phyloP scores from a whole-genome alignment of 2,329 filamentous ascomycete species.

The Microdochium trichocladiopsis region DNA sequence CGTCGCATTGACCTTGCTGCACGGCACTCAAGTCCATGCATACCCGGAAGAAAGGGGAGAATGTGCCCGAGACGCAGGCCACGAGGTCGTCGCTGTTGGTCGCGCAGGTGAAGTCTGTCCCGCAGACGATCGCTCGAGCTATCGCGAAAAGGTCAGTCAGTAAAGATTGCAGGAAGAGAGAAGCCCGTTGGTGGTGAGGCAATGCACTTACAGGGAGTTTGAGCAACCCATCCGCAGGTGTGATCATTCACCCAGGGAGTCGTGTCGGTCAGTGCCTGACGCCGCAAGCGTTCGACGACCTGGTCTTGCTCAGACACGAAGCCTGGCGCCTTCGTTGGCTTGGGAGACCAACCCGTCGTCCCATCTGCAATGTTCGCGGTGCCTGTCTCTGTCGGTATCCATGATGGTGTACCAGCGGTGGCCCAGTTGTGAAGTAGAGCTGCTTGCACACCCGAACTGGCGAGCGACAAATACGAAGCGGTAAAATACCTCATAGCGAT shows the following conservation, averaged over 20 bases:
- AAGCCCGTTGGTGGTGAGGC: too few species aligned
- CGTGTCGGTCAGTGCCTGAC: slow-evolving; percentile 2
- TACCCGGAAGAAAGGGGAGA: slow-evolving; percentile 21
- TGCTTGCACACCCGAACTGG: neutral
- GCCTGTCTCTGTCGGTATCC: neutral
- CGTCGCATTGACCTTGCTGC: slow-evolving; percentile 18
- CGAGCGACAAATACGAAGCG: neutral
- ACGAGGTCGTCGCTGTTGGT: slow-evolving; percentile 27
- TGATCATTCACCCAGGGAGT: slow-evolving; percentile 15
- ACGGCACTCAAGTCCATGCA: slow-evolving; percentile 26
- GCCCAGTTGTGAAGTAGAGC: neutral
- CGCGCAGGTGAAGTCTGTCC: slow-evolving; percentile 11
- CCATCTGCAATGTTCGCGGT: neutral
- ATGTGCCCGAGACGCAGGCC: slow-evolving; percentile 22
- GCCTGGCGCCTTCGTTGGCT: slow-evolving; percentile 7
- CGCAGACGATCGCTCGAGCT: slow-evolving; percentile 17
- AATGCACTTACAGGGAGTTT: slow-evolving; percentile 17
- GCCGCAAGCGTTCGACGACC: slow-evolving; percentile 11
- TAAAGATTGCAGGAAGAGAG: too few species aligned
- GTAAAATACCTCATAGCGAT: neutral
- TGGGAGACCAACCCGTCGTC: neutral
- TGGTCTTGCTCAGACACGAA: slow-evolving; percentile 6
- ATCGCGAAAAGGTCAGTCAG: slow-evolving; percentile 1
- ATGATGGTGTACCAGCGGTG: neutral
- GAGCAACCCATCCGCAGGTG: slow-evolving; percentile 20